Conservation (phyloP, 2,329 filamentous ascomycete genomes). For the Neoascochyta sp. region DNA sequence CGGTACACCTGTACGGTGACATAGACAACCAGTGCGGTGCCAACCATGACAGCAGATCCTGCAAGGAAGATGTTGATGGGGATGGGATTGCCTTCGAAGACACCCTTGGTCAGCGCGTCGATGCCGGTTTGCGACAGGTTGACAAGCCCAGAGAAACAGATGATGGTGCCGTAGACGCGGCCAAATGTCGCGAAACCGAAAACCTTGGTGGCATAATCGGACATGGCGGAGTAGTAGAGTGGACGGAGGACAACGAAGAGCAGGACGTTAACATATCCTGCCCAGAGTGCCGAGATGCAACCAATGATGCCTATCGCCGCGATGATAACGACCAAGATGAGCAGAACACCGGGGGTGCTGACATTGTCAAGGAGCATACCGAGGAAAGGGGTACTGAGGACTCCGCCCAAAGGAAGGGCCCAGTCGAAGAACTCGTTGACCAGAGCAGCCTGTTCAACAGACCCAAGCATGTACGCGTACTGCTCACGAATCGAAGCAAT, state of each 20-base stretch:
- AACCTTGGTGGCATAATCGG: slow-evolving; percentile 83
- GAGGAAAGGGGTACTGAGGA: slow-evolving; percentile 78
- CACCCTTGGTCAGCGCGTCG: slow-evolving; percentile 69
- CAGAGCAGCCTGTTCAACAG: slow-evolving; percentile 55
- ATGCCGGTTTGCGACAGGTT: slow-evolving; percentile 79
- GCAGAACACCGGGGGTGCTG: slow-evolving; percentile 66
- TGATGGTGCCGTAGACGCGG: slow-evolving; percentile 83
- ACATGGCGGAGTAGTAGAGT: slow-evolving; percentile 86
- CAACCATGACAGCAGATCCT: slow-evolving; percentile 58
- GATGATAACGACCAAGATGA: slow-evolving; percentile 64
- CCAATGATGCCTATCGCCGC: slow-evolving; percentile 72
- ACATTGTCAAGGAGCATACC: slow-evolving; percentile 73
- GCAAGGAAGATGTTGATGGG: slow-evolving; percentile 71
- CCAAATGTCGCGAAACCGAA: slow-evolving; percentile 89
- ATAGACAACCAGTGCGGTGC: slow-evolving; percentile 55
- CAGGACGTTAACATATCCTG: slow-evolving; percentile 69
- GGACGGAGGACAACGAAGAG: slow-evolving; percentile 82
- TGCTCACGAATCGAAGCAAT: slow-evolving; percentile 81
- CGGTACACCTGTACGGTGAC: slow-evolving; percentile 31
- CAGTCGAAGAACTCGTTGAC: slow-evolving; percentile 82
- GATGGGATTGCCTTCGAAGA: slow-evolving; percentile 67
- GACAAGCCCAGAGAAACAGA: slow-evolving; percentile 75
- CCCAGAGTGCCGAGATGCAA: slow-evolving; percentile 64
- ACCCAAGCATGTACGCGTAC: slow-evolving; percentile 69
- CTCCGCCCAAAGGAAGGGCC: slow-evolving; percentile 75